Base-by-base conservation (phyloP, 495 filamentous ascomycete genomes). In the Haplographium delicatum region DNA sequence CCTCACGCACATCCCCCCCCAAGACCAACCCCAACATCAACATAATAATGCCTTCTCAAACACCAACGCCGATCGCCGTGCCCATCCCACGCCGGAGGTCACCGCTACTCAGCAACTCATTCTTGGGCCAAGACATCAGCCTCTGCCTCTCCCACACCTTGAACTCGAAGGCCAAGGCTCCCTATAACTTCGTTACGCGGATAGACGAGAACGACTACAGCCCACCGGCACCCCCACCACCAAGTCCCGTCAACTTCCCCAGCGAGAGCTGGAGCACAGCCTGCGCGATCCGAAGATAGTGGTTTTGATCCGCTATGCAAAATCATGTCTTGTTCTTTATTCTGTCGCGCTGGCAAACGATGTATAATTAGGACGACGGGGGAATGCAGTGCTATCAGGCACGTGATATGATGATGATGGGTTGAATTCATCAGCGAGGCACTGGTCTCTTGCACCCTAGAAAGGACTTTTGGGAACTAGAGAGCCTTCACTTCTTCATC, bases 151-250 rank as follows among this genome's bases (percentile, higher is more conserved):
- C 69, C 54, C 61, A 62, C 28, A 62, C 63, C 28, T 47, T 64
- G 13, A 57, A 53, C 30, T 54, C 64, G 10, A 65, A 56, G 39
- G 62, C 68, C 9, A 70, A 68, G 26, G 23, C 34, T 7, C 45
- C 55, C 20, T 59, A 59, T 49, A 54, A 28, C 16, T 47, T 57
- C 33, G 44, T 47, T 48, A 25, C 37, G 8, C n/a, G 45, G 20
- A 41, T 48, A 15, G 37, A 48, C 50, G 49, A 59, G 28, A 55
- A 53, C 43, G 58, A 63, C 27, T 62, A 67, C 39, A 55, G 65
- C 20, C 62, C 62, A 6, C 67, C 72, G 23, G 71, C 74, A 6
- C 70, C 74, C 5, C 74, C 73, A 5, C 74, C 74, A 15, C 74
- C 74, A 4, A 73, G 69, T 2, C 74, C 73, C 0, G 71, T 75